Percentiles rank a stretch among this genome's conserved stretches.
Conservation (phyloP, 1,284 basidiomycete species). For the Boletus smithii region DNA sequence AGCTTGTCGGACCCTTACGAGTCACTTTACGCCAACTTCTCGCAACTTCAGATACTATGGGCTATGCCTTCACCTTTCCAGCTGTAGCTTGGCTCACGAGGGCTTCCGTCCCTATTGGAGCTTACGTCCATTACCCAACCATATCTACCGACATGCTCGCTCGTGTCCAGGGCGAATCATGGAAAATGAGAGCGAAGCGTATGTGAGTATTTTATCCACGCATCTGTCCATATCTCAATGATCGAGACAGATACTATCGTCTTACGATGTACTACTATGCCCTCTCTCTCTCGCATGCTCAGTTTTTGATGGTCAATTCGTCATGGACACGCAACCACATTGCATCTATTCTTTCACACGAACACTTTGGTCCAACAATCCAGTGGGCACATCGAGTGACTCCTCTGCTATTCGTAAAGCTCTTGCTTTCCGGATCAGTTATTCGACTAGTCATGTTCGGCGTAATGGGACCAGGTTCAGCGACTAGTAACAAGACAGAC, state of each 20-base stretch:
- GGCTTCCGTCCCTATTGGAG: constrained; percentile 69
- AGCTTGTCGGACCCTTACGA: background rate
- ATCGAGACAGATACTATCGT: constrained; percentile 73
- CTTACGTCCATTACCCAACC: constrained; percentile 96
- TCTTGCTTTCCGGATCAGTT: constrained; percentile 27
- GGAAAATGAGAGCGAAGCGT: constrained; percentile 48
- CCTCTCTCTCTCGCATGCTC: constrained; percentile 68
- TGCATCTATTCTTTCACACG: constrained; percentile 62
- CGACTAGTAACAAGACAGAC: background rate
- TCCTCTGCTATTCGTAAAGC: constrained; percentile 23
- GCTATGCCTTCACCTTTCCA: constrained; percentile 92
- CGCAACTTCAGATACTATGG: constrained; percentile 86
- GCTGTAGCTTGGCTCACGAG: constrained; percentile 58
- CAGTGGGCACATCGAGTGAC: constrained; percentile 20
- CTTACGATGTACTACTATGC: constrained; percentile 85
- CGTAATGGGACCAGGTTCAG: constrained; percentile 18
- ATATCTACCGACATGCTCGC: constrained; percentile 93
- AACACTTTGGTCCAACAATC: constrained; percentile 38
- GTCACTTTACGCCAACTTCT: constrained; percentile 2
- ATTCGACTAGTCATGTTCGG: constrained; percentile 18
- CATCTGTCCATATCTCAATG: constrained; percentile 4
- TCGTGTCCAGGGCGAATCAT: constrained; percentile 75
- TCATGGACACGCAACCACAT: constrained; percentile 93
- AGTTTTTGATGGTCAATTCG: constrained; percentile 90
- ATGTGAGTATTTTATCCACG: constrained; percentile 15